These are phyloP conservation scores for Brasilioporus rufonigricans DNA, from an alignment of 768 basidiomycete species.

Conservation along the genomic window DNA sequence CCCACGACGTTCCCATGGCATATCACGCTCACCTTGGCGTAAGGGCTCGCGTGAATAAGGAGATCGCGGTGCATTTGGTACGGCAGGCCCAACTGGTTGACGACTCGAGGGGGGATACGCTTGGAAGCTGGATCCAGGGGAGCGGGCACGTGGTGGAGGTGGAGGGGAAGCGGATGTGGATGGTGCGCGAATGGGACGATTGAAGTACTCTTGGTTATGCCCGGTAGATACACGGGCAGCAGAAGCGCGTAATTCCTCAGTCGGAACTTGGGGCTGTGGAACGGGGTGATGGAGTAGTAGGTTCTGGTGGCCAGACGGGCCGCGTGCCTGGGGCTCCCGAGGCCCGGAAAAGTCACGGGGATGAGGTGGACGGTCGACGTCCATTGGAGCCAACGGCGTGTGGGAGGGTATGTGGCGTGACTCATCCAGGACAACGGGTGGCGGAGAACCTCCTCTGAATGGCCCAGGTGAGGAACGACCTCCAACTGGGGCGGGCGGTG, in stretches of 20 bases:
- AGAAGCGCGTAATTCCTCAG: constrained; percentile 49
- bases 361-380: constrained; percentile 53
- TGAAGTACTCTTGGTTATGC: constrained; percentile 55
- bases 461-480: constrained; percentile 64
- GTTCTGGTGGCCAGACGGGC: constrained; percentile 53
- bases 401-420: constrained; percentile 64
- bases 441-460: constrained; percentile 81
- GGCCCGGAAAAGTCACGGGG: constrained; percentile 57
- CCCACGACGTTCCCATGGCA: constrained; percentile 58
- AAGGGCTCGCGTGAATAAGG: constrained; percentile 51
- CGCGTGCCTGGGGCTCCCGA: constrained; percentile 46
- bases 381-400: constrained; percentile 78
- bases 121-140: constrained; percentile 47
- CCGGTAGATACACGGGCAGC: constrained; percentile 38
- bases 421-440: constrained; percentile 79
- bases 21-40: constrained; percentile 50
- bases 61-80: constrained; percentile 57
- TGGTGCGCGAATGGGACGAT: constrained; percentile 48
- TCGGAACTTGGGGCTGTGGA: constrained; percentile 54
- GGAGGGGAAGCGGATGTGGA: constrained; percentile 64
- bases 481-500: constrained; percentile 50
- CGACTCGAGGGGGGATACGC: constrained; percentile 45
- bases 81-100: constrained; percentile 52
- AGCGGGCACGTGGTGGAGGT: constrained; percentile 50
- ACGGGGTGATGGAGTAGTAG: constrained; percentile 68